Percentiles rank a stretch among this genome's conserved stretches.
Conservation (phyloP, 2,329 filamentous ascomycete species). For the Botrytis elliptica region DNA sequence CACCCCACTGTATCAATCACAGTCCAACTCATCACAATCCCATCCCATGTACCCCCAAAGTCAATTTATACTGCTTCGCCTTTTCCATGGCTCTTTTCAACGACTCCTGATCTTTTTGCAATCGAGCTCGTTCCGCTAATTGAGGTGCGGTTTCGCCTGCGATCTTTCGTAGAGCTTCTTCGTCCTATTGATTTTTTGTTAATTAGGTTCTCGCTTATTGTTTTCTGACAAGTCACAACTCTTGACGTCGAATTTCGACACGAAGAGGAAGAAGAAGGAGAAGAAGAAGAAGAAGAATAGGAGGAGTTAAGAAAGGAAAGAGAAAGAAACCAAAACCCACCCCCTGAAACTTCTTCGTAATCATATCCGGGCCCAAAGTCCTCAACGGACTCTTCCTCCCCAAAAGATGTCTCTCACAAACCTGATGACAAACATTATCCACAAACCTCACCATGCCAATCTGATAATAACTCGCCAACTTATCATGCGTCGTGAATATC, state of each 20-base stretch:
- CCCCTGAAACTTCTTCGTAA: neutral
- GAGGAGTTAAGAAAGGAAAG: neutral
- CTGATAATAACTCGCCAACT: conserved; percentile 25
- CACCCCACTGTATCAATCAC: neutral
- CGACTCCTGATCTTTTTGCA: neutral
- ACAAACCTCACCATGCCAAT: conserved; percentile 27
- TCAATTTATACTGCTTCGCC: conserved; percentile 1
- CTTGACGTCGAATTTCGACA: neutral
- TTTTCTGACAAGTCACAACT: neutral
- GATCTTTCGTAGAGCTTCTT: neutral
- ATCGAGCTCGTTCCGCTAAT: neutral
- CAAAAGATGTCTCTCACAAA: conserved; percentile 29
- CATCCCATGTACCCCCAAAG: neutral
- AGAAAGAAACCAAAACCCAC: neutral
- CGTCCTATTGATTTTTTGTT: neutral
- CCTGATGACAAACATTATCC: conserved; percentile 30
- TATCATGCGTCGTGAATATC: conserved; percentile 22
- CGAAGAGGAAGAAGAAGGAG: neutral
- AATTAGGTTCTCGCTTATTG: neutral
- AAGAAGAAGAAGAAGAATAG: too few relatives aligned
- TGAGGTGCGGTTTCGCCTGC: neutral
- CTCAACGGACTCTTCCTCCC: conserved; percentile 25
- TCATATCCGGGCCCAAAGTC: conserved; percentile 23
- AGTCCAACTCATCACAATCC: neutral
- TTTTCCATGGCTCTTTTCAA: neutral